phyloP scores from a whole-genome alignment of 257 asterid species.

The Jacaranda mimosifolia region DNA sequence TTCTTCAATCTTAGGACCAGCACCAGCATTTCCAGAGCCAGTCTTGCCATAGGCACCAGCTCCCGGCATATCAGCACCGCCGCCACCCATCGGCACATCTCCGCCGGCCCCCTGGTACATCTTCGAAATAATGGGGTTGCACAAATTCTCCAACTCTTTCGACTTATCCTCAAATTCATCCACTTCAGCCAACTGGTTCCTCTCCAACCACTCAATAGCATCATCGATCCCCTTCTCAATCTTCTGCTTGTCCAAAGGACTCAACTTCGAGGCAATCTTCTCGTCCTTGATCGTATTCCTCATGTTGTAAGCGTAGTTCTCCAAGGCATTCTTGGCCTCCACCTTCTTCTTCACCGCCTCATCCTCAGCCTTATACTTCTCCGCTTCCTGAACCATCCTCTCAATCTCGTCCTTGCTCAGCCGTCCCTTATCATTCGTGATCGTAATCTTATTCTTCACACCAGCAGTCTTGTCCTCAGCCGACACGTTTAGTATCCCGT shows the following conservation, averaged over 20 bases:
- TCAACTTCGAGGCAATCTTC: constrained; percentile 49
- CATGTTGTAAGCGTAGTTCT: constrained; percentile 62
- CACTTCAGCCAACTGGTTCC: constrained; percentile 71
- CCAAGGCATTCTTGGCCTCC: constrained; percentile 60
- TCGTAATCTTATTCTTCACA: constrained; percentile 59
- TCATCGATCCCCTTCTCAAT: constrained; percentile 63
- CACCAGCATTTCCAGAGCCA: constrained; percentile 38
- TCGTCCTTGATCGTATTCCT: constrained; percentile 57
- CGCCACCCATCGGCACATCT: constrained; percentile 54
- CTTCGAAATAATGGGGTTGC: constrained; percentile 59
- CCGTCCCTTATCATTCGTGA: constrained; percentile 59
- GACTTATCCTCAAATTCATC: constrained; percentile 66
- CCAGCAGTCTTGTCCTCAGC: constrained; percentile 68
- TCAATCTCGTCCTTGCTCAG: constrained; percentile 63
- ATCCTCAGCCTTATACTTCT: constrained; percentile 59
- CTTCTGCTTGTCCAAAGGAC: constrained; percentile 52
- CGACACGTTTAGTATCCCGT: constrained; percentile 60
- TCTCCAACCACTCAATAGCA: constrained; percentile 59
- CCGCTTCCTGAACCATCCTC: constrained; percentile 63
- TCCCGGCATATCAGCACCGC: constrained; percentile 48
- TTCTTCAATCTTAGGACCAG: constrained; percentile 71
- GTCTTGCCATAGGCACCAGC: constrained; percentile 39
- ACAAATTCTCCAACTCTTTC: constrained; percentile 62
- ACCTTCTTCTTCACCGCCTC: constrained; percentile 61
- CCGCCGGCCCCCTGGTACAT: constrained; percentile 61